These are phyloP conservation scores for Teunomyces kruisii DNA, from an alignment of 805 yeast genomes.

Conservation along the genomic window DNA sequence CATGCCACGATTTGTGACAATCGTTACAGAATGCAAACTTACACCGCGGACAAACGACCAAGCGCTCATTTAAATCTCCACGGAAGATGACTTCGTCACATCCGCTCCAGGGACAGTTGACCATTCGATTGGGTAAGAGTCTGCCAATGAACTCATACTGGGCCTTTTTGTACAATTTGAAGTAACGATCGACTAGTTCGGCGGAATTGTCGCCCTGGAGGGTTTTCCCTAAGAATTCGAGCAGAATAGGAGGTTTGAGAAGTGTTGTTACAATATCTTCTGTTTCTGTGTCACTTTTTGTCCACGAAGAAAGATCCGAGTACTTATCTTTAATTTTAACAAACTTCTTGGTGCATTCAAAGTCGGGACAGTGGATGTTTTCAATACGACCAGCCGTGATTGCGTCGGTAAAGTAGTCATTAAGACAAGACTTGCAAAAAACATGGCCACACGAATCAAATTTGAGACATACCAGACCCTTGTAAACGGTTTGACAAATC, in stretches of 20 bases:
- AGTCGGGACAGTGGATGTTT: conserved; percentile 59
- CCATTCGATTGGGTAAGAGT: conserved; percentile 48
- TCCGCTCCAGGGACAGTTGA: conserved; percentile 47
- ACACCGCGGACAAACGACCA: conserved; percentile 52
- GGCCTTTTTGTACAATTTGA: conserved; percentile 33
- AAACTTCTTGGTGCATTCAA: conserved; percentile 39
- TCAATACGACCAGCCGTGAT: conserved; percentile 51
- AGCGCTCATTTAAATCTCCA: conserved; percentile 43
- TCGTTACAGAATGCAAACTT: conserved; percentile 53
- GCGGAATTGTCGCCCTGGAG: conserved; percentile 16
- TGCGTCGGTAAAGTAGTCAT: conserved; percentile 38
- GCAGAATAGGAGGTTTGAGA: conserved; percentile 42
- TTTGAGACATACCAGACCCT: conserved; percentile 41
- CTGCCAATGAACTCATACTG: conserved; percentile 45
- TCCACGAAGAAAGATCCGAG: conserved; percentile 18
- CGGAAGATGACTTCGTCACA: conserved; percentile 50
- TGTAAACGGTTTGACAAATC: conserved; percentile 53
- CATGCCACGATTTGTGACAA: conserved; percentile 65
- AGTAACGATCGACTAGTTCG: conserved; percentile 36
- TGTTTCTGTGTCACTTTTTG: conserved; percentile 17
- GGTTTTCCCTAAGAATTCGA: conserved; percentile 31
- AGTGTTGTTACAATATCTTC: conserved; percentile 17
- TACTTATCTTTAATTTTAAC: conserved; percentile 16
- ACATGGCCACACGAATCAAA: conserved; percentile 62
- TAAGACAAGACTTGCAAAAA: conserved; percentile 57